Conservation (phyloP, 805 yeast species). For the Priceomyces medius region DNA sequence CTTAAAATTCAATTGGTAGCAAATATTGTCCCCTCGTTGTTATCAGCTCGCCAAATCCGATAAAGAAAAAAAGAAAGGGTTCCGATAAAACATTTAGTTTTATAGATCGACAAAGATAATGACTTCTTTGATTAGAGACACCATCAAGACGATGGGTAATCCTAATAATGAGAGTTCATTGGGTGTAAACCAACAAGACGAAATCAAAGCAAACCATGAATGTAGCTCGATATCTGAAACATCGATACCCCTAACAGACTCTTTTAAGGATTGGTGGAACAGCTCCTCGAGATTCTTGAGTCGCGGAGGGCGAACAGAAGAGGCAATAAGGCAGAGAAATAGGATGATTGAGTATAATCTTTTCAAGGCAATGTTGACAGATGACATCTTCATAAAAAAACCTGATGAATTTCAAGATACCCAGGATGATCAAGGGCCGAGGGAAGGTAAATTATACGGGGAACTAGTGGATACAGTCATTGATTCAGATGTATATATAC, state of each 20-base stretch:
- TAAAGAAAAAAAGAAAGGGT: no score
- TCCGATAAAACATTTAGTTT: no score
- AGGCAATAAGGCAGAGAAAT: conserved; percentile 18
- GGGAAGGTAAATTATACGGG: conserved; percentile 11
- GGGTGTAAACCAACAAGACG: background rate
- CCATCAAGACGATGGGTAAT: conserved; percentile 2
- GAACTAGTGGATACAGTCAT: conserved; percentile 30
- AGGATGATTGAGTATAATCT: conserved; percentile 32
- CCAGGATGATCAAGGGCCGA: background rate
- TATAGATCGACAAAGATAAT: background rate
- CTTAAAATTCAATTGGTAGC: no score
- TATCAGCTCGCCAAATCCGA: no score
- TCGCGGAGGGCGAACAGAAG: conserved; percentile 2
- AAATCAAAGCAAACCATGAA: background rate
- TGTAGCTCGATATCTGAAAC: background rate
- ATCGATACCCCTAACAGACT: conserved; percentile 25
- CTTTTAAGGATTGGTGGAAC: conserved; percentile 41
- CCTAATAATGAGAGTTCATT: background rate
- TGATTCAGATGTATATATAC: conserved; percentile 29
- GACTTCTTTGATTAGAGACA: conserved; percentile 1
- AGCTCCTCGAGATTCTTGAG: conserved; percentile 22
- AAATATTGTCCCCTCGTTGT: no score
- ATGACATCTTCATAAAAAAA: conserved; percentile 24
- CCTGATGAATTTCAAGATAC: conserved; percentile 11
- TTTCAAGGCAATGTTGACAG: conserved; percentile 31